A percentile compares a stretch with the other conserved stretches of the same genome.
Evolutionary conservation across 129 eudicot genomes (phyloP).

Genomic region (Silybum marianum): DNA sequence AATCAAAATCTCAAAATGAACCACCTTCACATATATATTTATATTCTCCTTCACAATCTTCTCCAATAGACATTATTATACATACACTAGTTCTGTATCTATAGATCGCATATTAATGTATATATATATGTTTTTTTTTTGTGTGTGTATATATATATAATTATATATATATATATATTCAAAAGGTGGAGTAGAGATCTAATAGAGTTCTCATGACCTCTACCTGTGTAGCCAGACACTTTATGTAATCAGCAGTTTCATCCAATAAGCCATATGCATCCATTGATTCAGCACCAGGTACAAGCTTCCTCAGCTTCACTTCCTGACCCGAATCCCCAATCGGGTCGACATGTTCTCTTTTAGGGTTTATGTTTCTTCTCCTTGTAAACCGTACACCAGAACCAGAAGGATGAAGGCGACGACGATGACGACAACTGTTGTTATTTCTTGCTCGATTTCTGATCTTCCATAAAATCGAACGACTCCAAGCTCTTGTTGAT

Average conservation of each 20-base stretch:
- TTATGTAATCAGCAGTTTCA: conserved; percentile 85
- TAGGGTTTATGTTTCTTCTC: conserved; percentile 42
- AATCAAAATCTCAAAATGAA: not conserved
- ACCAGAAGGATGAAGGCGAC: too few relatives aligned
- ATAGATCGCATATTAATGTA: not conserved
- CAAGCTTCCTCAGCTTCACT: conserved; percentile 61
- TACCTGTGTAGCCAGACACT: conserved; percentile 75
- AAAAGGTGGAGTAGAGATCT: conserved; percentile 46
- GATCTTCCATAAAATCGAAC: conserved; percentile 58
- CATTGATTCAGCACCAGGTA: conserved; percentile 78
- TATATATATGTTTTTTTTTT: conserved; percentile 3
- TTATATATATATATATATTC: conserved; percentile 11
- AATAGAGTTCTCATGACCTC: conserved; percentile 73
- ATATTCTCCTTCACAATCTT: conserved; percentile 20
- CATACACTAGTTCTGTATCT: conserved; percentile 19
- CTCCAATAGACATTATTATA: conserved; percentile 23
- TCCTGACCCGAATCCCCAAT: conserved; percentile 36
- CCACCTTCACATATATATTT: conserved; percentile 20
- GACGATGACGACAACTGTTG: conserved; percentile 14
- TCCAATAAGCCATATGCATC: conserved; percentile 57
- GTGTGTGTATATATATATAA: conserved; percentile 5
- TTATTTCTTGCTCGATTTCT: conserved; percentile 33
- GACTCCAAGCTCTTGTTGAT: conserved; percentile 74
- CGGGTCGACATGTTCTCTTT: conserved; percentile 12
- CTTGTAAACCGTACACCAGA: conserved; percentile 20